Conservation (phyloP, 306 rosid species). For the Abrus precatorius region DNA sequence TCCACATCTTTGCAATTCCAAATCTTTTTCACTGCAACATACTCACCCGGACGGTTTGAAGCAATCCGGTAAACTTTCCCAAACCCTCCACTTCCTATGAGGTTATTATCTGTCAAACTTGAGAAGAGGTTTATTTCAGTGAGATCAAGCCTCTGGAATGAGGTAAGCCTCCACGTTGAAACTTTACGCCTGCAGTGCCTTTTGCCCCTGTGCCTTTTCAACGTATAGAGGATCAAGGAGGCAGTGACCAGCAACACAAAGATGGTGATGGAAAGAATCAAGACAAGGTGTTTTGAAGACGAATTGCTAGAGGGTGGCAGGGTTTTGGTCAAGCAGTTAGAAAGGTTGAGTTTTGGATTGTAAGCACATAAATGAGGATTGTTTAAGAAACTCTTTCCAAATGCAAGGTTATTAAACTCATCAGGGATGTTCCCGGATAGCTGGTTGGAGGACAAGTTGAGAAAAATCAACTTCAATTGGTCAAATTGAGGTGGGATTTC, state of each 20-base stretch:
- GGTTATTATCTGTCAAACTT: conserved; percentile 70
- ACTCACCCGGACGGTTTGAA: conserved; percentile 55
- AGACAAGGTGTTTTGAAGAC: conserved; percentile 54
- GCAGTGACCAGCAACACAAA: conserved; percentile 47
- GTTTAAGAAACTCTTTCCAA: conserved; percentile 70
- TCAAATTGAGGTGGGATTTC: conserved; percentile 73
- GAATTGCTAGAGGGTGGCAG: conserved; percentile 47
- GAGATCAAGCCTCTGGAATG: conserved; percentile 81
- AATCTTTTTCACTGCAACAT: conserved; percentile 82
- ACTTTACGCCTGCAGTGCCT: conserved; percentile 45
- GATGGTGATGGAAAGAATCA: conserved; percentile 51
- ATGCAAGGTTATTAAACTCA: conserved; percentile 66
- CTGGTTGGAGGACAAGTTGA: conserved; percentile 84
- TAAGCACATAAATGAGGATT: conserved; percentile 71
- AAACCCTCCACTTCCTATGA: conserved; percentile 90
- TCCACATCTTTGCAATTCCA: conserved; percentile 59
- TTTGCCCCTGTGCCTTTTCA: conserved; percentile 50
- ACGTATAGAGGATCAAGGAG: conserved; percentile 40
- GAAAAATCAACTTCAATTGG: conserved; percentile 61
- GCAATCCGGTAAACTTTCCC: conserved; percentile 80
- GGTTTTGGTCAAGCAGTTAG: conserved; percentile 56
- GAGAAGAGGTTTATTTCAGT: conserved; percentile 60
- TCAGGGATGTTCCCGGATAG: conserved; percentile 80
- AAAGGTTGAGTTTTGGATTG: conserved; percentile 50
- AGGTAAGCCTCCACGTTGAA: conserved; percentile 79